Conservation (phyloP, 2,329 filamentous ascomycete species). For the Botryotinia narcissicola region DNA sequence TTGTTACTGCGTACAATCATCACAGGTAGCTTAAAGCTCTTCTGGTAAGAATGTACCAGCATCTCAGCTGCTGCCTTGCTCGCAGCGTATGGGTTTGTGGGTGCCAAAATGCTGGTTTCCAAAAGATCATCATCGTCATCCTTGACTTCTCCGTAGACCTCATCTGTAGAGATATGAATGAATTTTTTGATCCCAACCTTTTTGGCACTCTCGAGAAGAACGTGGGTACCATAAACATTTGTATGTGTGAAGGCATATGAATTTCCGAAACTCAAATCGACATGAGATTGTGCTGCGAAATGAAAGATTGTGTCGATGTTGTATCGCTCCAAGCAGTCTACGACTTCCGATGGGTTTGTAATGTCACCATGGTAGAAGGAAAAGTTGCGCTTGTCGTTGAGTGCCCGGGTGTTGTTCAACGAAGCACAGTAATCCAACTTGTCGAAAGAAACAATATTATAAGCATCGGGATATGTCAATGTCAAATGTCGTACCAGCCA, state of each 20-base stretch:
- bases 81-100: slow-evolving; percentile 79
- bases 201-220: slow-evolving; percentile 73
- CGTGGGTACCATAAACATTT: slow-evolving; percentile 82
- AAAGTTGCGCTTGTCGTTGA: slow-evolving; percentile 69
- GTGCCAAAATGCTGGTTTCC: slow-evolving; percentile 71
- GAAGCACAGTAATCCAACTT: slow-evolving; percentile 82
- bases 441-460: slow-evolving; percentile 80
- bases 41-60: slow-evolving; percentile 83
- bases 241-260: slow-evolving; percentile 78
- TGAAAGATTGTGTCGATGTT: slow-evolving; percentile 78
- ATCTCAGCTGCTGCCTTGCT: slow-evolving; percentile 82
- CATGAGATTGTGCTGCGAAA: slow-evolving; percentile 83
- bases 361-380: slow-evolving; percentile 78
- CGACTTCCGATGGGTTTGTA: slow-evolving; percentile 66
- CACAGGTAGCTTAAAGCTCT: slow-evolving; percentile 75
- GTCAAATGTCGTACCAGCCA: slow-evolving; percentile 80
- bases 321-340: slow-evolving; percentile 67
- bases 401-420: slow-evolving; percentile 71
- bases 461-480: slow-evolving; percentile 68
- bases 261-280: slow-evolving; percentile 79
- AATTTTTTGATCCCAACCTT: slow-evolving; percentile 69
- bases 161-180: slow-evolving; percentile 80
- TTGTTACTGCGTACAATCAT: slow-evolving; percentile 83
- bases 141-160: slow-evolving; percentile 79
- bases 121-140: slow-evolving; percentile 68